Conservation (phyloP, 345 rosid genomes). For the Raphanus sativus region DNA sequence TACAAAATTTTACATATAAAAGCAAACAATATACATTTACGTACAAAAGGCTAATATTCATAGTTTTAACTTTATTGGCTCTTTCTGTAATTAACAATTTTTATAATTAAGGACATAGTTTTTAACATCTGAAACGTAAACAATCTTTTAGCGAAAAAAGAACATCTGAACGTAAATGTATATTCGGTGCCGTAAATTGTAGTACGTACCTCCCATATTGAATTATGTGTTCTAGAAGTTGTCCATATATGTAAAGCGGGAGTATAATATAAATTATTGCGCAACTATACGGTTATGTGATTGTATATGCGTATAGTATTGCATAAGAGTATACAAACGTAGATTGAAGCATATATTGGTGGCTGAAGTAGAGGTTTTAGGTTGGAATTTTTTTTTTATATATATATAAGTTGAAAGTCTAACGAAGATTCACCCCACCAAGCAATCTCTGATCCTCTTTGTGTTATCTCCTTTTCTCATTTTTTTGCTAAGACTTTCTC, state of each 20-base stretch:
- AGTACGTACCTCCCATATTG: conserved; percentile 1
- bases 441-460: conserved; percentile 48
- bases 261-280: not conserved
- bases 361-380: conserved; percentile 51
- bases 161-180: not conserved
- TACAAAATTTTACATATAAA: not conserved
- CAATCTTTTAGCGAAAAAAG: too few relatives aligned
- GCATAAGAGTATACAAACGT: conserved; percentile 21
- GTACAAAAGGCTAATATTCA: not conserved
- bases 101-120: not conserved
- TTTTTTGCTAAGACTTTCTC: too few relatives aligned
- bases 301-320: conserved; percentile 1
- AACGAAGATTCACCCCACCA: conserved; percentile 65
- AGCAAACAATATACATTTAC: not conserved
- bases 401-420: conserved; percentile 62
- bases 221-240: conserved; percentile 31
- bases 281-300: not conserved
- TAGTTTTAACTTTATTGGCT: not conserved
- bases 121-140: not conserved
- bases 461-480: not conserved
- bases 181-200: not conserved
- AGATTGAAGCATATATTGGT: conserved; percentile 34
- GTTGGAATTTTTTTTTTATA: conserved; percentile 43
- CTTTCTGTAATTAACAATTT: not conserved
- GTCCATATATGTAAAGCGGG: conserved; percentile 1